Evolutionary conservation across 768 basidiomycete species (phyloP), one percentile per base, ranked within the genome.

Genomic region (Phylloporus scabripes): DNA sequence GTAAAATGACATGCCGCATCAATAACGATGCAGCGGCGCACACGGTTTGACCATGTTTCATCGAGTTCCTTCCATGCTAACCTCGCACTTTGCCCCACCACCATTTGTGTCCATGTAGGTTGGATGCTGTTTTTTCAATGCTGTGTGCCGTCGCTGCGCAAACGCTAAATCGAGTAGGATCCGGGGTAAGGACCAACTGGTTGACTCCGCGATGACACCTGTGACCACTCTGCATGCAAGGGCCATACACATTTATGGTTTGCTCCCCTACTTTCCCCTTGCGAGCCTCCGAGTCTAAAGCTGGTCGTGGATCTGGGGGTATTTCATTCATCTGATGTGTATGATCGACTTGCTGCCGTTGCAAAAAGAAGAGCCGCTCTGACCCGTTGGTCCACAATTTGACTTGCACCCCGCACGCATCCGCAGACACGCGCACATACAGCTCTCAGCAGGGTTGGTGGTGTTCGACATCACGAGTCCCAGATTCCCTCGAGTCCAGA

Each of bases 1-100:
- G 63, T 64, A 64, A 64, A 59, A 29, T 47, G 46, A 48, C 61
- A 52, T 38, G 54, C 48, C 38, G 49, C 59, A 59, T 62, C 55
- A 65, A 52, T 60, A 48, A 48, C 43, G 41, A 45, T 50, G 45
- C 32, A 42, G 24, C 39, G 53, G 45, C 42, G 41, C 43, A 49
- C 57, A 55, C 43, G 59, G 51, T 56, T 57, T 60, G 42, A 21
- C 41, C 50, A 55, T 45, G 45, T 18, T 42, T 20, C 24, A 28
- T 17, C 34, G 5, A 3, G 17, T 23, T 18, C 14, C 23, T 28
- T 46, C 20, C 17, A 10, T 10, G 5, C 11, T 29, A 29, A 12
- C 17, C 12, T 14, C 11, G 20, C n/a, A 18, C 24, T 26, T 12
- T 36, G n/a, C 26, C 23, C 36, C 26, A 20, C 34, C 46, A 29